Evolutionary conservation across 2,329 filamentous ascomycete species (phyloP).

Genomic region (Zarea fungicola): DNA sequence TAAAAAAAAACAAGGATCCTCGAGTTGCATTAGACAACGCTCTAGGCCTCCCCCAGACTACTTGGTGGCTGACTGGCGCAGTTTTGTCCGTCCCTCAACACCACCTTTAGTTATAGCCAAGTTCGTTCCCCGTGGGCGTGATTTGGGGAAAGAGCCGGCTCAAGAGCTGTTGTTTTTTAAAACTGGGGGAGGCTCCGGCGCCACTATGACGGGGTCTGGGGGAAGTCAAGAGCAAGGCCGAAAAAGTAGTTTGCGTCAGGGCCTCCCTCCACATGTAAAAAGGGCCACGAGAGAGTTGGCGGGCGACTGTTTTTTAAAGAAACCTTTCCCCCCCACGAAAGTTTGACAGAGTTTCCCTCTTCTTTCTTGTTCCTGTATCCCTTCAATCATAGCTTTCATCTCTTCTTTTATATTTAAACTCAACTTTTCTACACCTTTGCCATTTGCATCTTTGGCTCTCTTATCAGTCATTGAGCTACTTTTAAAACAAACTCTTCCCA

Average conservation of each 20-base stretch:
- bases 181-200: conserved; percentile 6
- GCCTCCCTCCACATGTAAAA: conserved; percentile 12
- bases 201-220: conserved; percentile 6
- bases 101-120: too few relatives aligned
- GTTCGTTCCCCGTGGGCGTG: conserved; percentile 8
- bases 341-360: conserved; percentile 3
- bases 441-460: too few relatives aligned
- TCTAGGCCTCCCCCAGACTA: too few relatives aligned
- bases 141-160: neutral
- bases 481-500: too few relatives aligned
- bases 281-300: neutral
- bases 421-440: neutral
- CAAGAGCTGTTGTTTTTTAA: neutral
- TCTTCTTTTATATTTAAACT: too few relatives aligned
- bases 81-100: too few relatives aligned
- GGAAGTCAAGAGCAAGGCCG: neutral
- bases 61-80: too few relatives aligned
- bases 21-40: neutral
- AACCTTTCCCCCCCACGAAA: conserved; percentile 6
- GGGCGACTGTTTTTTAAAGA: conserved; percentile 13
- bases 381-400: neutral
- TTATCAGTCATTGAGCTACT: too few relatives aligned
- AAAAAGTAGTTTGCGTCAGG: conserved; percentile 5
- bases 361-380: conserved; percentile 1
- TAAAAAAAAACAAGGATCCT: neutral